Evolutionary conservation across 257 asterid genomes (phyloP).

Genomic region (Capsicum baccatum): DNA sequence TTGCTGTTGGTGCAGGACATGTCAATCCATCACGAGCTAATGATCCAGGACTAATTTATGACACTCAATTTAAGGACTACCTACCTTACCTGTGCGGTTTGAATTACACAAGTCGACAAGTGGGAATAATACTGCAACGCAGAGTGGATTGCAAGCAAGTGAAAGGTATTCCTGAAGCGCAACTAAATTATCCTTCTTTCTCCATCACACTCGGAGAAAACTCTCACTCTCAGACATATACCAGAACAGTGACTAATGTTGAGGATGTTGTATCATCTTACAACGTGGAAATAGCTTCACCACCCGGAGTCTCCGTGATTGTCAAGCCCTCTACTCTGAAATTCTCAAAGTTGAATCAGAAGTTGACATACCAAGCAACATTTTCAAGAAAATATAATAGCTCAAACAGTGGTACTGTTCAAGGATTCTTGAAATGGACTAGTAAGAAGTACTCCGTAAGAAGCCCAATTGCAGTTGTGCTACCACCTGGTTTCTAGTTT

Average conservation of each 20-base stretch:
- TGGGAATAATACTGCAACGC: constrained; percentile 31
- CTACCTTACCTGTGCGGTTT: constrained; percentile 55
- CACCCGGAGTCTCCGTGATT: constrained; percentile 38
- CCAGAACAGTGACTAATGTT: constrained; percentile 52
- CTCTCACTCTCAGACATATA: constrained; percentile 40
- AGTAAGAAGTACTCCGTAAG: constrained; percentile 41
- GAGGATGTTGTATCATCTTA: constrained; percentile 46
- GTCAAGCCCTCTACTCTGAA: constrained; percentile 41
- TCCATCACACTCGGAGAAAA: constrained; percentile 24
- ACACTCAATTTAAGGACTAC: constrained; percentile 52
- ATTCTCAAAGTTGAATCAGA: constrained; percentile 41
- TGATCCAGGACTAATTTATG: constrained; percentile 62
- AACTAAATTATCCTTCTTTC: constrained; percentile 39
- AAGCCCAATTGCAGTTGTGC: constrained; percentile 42
- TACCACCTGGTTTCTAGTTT: not conserved
- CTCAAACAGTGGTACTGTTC: not conserved
- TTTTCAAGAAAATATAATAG: constrained; percentile 8
- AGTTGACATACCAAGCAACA: constrained; percentile 44
- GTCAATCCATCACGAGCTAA: constrained; percentile 51
- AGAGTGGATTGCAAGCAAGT: constrained; percentile 38
- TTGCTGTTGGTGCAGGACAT: constrained; percentile 57
- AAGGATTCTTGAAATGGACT: constrained; percentile 56
- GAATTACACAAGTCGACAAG: constrained; percentile 44
- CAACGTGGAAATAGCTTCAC: constrained; percentile 36
- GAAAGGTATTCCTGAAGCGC: constrained; percentile 40